Evolutionary conservation across 345 rosid genomes (phyloP).

Genomic region (Aquilaria yunnanensis): DNA sequence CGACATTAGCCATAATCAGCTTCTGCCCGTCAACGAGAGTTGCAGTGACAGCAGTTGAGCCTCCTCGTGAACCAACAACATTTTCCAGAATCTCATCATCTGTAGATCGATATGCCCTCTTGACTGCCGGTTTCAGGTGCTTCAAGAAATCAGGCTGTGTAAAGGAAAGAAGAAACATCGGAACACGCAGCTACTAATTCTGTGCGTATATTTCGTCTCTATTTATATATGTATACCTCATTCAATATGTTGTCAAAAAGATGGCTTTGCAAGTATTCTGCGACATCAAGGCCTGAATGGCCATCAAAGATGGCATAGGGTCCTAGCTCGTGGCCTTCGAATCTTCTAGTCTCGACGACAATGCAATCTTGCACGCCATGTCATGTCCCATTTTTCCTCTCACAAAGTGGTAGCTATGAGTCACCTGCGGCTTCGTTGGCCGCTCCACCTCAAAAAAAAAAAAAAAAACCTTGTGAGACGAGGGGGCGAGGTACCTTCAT

Average conservation of each 20-base stretch:
- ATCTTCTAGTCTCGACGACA: constrained; percentile 31
- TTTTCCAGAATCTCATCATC: constrained; percentile 32
- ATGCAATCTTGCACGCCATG: constrained; percentile 56
- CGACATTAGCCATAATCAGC: constrained; percentile 46
- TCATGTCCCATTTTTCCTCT: constrained; percentile 44
- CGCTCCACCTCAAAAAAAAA: background rate
- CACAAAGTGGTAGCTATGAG: constrained; percentile 42
- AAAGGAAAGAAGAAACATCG: background rate
- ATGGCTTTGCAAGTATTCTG: constrained; percentile 38
- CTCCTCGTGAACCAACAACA: constrained; percentile 35
- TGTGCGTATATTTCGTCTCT: too few species aligned
- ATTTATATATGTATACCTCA: constrained; percentile 19
- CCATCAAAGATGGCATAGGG: constrained; percentile 55
- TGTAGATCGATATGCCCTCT: constrained; percentile 33
- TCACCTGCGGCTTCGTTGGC: constrained; percentile 9
- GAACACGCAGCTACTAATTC: background rate
- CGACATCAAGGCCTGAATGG: constrained; percentile 42
- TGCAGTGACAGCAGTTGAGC: constrained; percentile 48
- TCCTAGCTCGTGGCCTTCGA: constrained; percentile 31
- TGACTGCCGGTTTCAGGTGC: constrained; percentile 25
- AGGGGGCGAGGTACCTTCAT: too few species aligned
- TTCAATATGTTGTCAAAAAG: constrained; percentile 39
- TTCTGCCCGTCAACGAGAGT: constrained; percentile 33
- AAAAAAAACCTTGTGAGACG: too few species aligned
- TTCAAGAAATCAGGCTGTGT: constrained; percentile 40